Evolutionary conservation across 179 eudicot genomes (phyloP), one percentile per base, ranked within the genome.

Genomic region (Beta macrorhiza): DNA sequence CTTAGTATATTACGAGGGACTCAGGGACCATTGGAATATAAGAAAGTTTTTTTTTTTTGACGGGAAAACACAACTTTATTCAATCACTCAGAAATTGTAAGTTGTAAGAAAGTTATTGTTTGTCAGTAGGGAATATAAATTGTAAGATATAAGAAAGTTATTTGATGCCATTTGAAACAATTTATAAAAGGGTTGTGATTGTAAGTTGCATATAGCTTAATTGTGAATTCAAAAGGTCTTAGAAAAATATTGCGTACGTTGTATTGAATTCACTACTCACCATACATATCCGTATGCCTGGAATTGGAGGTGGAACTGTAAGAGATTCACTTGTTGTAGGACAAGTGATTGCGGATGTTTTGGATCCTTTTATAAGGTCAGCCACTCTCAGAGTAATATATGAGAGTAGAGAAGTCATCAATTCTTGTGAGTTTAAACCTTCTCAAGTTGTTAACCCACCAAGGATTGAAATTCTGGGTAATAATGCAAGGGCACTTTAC

Each of bases 331-430:
- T 91, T 5, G 90, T 88, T 5, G 90, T 93, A 0, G 97, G 93
- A 19, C 59, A 93, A 14, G 92, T 93, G n/a, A 75, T 93, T 5
- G 95, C 93, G 1, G 97, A 93, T 79, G 91, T 93, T 10, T 79
- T 93, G 80, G 93, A 89, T 71, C 92, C 92, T 1, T 93, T 91
- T 56, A 51, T 77, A 32, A 86, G 90, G 78, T 84, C 90, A 20
- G 80, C 89, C 2, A 8, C 72, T 44, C 68, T 93, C 0, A 78
- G 87, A 15, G 89, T 90, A 2, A 47, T 29, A 5, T 91, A 86
- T 71, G 83, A 64, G n/a, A 78, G 5, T 63, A 85, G 91, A 67
- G 94, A 92, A 63, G 89, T 92, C 22, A 80, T 68, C n/a, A 88
- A 91, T 68, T 93, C 92, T 0, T 90, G 89, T 51, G 95, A 92